Base-by-base conservation (phyloP, 192 early-diverging fungal genomes). In the Umbelopsis vinacea region DNA sequence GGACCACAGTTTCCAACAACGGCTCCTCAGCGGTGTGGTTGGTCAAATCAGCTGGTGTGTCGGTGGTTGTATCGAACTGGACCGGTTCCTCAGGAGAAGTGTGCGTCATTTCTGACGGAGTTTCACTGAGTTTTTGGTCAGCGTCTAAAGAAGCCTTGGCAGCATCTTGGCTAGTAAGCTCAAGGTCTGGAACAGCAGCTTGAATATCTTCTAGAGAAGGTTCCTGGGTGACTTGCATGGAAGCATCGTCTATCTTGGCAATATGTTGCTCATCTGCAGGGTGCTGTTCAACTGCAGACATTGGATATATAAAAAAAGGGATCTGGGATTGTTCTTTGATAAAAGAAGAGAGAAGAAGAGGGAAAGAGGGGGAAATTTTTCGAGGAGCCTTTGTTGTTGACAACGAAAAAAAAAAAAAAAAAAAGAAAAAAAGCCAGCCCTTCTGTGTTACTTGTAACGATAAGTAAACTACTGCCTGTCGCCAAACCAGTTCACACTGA, bases 1-100 rank as follows among this genome's bases (percentile, higher is more conserved):
- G 48, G 15, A 63, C 29, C 4, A 63, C 57, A 35, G 57, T 63
- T 6, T 63, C 33, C 57, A 63, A 63, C 29, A 63, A 37, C 33
- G 57, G 57, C 29, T 63, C 57, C 4, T 63, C 57, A 12, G 14
- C 2, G 17, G 57, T 22, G 15, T 0, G 35, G 11, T 57, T 2
- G 12, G 54, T 23, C 3, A 23, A 24, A 24, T 52, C 24, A 14
- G 23, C 54, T 14, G 24, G 21, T 9, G 33, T 19, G 54, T 57
- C 57, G 57, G 57, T n/a, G 33, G 57, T 63, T 12, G 29, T 63
- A 63, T 63, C 57, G 29, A 63, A 63, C 57, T 63, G 57, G 57
- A 17, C 57, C 26, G 57, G 15, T 29, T 19, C 57, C 33, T 63
- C 57, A 37, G 57, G 24, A 37, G 57, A 37, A 6, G 19, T 26